Conservation (phyloP, 2,329 filamentous ascomycete genomes). For the Elsinoe fawcettii region DNA sequence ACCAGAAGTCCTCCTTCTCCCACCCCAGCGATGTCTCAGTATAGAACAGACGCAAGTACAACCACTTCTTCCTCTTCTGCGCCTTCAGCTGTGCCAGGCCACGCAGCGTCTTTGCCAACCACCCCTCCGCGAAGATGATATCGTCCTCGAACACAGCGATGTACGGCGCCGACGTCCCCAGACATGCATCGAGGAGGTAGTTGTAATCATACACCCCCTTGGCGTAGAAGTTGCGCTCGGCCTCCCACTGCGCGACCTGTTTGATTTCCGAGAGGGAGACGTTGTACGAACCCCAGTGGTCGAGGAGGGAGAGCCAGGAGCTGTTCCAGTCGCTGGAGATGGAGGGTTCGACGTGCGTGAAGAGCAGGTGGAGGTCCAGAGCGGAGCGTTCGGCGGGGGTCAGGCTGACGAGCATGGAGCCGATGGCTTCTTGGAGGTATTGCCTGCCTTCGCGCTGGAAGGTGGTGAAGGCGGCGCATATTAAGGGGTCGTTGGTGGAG, state of each 20-base stretch:
- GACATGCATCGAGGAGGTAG: conserved; percentile 27
- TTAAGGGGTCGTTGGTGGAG: conserved; percentile 16
- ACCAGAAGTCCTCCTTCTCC: conserved; percentile 17
- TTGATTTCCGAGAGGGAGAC: conserved; percentile 16
- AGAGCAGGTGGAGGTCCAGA: conserved; percentile 20
- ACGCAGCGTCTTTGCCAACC: conserved; percentile 28
- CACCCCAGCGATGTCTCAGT: conserved; percentile 28
- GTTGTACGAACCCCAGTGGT: conserved; percentile 19
- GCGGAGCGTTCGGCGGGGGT: conserved; percentile 21
- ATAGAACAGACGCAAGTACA: conserved; percentile 31
- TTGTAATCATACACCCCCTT: conserved; percentile 32
- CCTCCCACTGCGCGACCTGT: conserved; percentile 24
- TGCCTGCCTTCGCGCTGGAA: conserved; percentile 14
- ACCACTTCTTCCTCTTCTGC: conserved; percentile 21
- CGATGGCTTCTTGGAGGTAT: conserved; percentile 18
- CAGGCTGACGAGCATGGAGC: conserved; percentile 21
- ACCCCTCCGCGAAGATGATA: conserved; percentile 32
- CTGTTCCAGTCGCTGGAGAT: conserved; percentile 19
- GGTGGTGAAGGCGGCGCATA: conserved; percentile 18
- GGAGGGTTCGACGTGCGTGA: conserved; percentile 20
- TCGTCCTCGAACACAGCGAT: conserved; percentile 34
- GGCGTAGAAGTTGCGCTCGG: conserved; percentile 25
- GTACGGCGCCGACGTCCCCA: conserved; percentile 27
- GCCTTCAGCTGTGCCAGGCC: background rate
- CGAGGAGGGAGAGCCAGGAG: conserved; percentile 18